Percentiles rank a stretch among this genome's conserved stretches.
These are phyloP conservation scores for Lodderomyces oxycetoniae DNA, from an alignment of 1,139 yeast species.

Conservation along the genomic window DNA sequence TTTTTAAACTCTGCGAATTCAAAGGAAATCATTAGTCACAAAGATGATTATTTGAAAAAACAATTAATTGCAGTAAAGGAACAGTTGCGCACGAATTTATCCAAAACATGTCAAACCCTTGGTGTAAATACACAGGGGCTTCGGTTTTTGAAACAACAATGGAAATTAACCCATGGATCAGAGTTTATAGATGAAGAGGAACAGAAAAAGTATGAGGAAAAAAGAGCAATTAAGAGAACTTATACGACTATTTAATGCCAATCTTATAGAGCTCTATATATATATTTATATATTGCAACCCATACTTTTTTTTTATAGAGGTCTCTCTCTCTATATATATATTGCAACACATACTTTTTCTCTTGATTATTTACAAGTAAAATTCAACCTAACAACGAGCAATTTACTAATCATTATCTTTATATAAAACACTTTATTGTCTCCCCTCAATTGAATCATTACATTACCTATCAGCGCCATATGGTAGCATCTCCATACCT, in stretches of 20 bases:
- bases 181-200: conserved; percentile 73
- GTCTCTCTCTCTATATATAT: too few relatives aligned
- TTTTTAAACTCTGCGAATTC: conserved; percentile 71
- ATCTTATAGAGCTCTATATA: neutral
- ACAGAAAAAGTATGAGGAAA: conserved; percentile 50
- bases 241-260: conserved; percentile 35
- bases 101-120: conserved; percentile 50
- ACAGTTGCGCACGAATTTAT: conserved; percentile 52
- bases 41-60: conserved; percentile 54
- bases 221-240: conserved; percentile 62
- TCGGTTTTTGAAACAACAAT: conserved; percentile 65
- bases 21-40: conserved; percentile 66
- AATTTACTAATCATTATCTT: too few relatives aligned
- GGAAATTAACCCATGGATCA: conserved; percentile 70
- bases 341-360: too few relatives aligned
- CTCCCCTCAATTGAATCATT: too few relatives aligned
- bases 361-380: too few relatives aligned
- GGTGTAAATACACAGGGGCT: conserved; percentile 91
- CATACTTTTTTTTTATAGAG: too few relatives aligned
- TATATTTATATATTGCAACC: too few relatives aligned
- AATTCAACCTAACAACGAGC: too few relatives aligned
- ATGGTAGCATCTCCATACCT: too few relatives aligned
- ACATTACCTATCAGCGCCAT: too few relatives aligned
- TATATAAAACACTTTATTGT: too few relatives aligned
- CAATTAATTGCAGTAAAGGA: conserved; percentile 56